Percentiles rank a stretch among this genome's conserved stretches.
Conservation (phyloP, 2,329 filamentous ascomycete genomes). For the Metarhizium humberi region DNA sequence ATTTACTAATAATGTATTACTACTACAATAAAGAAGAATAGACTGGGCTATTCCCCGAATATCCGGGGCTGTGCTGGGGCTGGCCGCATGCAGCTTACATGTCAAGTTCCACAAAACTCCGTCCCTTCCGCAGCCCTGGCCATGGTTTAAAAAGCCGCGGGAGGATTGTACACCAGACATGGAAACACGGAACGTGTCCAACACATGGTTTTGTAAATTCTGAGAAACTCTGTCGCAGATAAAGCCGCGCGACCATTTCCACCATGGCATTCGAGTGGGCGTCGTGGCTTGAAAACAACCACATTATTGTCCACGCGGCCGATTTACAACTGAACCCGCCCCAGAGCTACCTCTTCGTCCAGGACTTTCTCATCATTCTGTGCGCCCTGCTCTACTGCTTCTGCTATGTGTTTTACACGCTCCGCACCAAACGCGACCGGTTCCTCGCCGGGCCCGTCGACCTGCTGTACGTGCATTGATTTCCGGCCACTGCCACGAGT, state of each 20-base stretch:
- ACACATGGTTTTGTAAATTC: no score
- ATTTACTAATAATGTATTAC: no score
- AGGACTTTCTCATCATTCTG: constrained; percentile 4
- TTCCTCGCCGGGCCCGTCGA: constrained; percentile 4
- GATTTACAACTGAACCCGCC: constrained; percentile 3
- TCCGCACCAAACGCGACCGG: constrained; percentile 3
- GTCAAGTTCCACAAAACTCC: no score
- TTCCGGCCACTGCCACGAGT: neutral
- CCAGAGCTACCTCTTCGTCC: constrained; percentile 5
- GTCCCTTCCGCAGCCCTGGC: no score
- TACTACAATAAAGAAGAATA: no score
- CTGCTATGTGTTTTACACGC: constrained; percentile 4
- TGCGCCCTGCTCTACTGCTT: constrained; percentile 4
- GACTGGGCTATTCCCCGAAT: no score
- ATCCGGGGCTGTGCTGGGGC: no score
- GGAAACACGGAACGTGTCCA: no score
- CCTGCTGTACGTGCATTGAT: neutral
- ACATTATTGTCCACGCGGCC: neutral
- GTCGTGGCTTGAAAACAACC: neutral
- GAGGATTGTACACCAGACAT: no score
- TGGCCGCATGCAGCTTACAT: no score
- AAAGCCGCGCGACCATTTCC: neutral
- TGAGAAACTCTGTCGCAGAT: no score
- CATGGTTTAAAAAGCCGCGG: no score
- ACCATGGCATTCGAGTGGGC: neutral